phyloP scores from a whole-genome alignment of 768 basidiomycete genomes.

The Lentinula lateritia region DNA sequence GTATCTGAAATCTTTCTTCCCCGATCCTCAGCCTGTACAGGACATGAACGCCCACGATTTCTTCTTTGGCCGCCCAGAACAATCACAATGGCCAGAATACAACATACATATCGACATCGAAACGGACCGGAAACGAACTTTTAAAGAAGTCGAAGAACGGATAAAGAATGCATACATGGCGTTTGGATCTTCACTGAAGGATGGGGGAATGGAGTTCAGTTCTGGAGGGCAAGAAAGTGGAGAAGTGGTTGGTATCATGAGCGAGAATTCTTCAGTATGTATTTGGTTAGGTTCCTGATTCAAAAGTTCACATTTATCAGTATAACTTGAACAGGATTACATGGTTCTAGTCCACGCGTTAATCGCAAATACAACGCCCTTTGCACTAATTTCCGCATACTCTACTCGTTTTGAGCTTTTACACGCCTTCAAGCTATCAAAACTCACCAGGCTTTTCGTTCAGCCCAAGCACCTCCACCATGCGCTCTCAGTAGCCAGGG shows the following conservation, averaged over 20 bases:
- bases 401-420: conserved; percentile 54
- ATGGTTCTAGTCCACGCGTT: conserved; percentile 43
- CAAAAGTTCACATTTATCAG: neutral
- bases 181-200: conserved; percentile 34
- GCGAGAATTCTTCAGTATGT: conserved; percentile 60
- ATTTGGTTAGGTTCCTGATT: conserved; percentile 14
- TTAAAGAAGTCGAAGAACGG: conserved; percentile 42
- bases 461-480: conserved; percentile 36
- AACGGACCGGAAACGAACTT: conserved; percentile 41
- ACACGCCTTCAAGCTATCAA: conserved; percentile 41
- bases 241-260: conserved; percentile 66
- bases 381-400: conserved; percentile 47
- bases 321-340: conserved; percentile 36
- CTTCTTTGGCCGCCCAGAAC: conserved; percentile 50
- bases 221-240: conserved; percentile 25
- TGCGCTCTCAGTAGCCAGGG: conserved; percentile 33
- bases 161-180: conserved; percentile 55
- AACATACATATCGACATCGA: conserved; percentile 50
- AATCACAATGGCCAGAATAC: conserved; percentile 51
- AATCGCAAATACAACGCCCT: conserved; percentile 43
- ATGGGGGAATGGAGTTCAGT: conserved; percentile 54
- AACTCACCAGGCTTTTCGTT: conserved; percentile 49
- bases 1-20: conserved; percentile 54
- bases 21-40: conserved; percentile 42
- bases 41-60: conserved; percentile 51